phyloP scores from a whole-genome alignment of 768 basidiomycete genomes.

The Inosperma sp. region DNA sequence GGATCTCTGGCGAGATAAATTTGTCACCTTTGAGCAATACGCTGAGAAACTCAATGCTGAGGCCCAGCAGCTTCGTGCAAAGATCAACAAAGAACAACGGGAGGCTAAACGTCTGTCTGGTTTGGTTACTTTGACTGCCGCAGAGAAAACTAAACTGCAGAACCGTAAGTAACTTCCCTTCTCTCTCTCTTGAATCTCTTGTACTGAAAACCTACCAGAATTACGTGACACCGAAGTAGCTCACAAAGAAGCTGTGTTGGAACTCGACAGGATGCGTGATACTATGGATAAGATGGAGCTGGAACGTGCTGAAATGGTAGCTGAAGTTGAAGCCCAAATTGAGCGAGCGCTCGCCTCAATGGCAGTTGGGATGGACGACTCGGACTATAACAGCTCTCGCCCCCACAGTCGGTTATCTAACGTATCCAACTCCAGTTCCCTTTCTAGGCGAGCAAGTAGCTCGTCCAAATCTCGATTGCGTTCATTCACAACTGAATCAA shows the following conservation, averaged over 20 bases:
- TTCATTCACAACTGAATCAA: slow-evolving; percentile 76
- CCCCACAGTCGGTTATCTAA: slow-evolving; percentile 64
- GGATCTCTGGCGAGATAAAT: slow-evolving; percentile 89
- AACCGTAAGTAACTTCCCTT: slow-evolving; percentile 49
- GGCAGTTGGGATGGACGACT: slow-evolving; percentile 76
- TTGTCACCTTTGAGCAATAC: slow-evolving; percentile 90
- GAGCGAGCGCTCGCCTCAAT: slow-evolving; percentile 81
- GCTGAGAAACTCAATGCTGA: slow-evolving; percentile 87
- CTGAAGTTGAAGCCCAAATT: slow-evolving; percentile 91
- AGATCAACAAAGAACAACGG: slow-evolving; percentile 87
- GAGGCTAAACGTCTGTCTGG: slow-evolving; percentile 85
- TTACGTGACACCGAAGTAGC: slow-evolving; percentile 77
- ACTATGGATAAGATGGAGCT: slow-evolving; percentile 86
- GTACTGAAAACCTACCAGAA: slow-evolving; percentile 41
- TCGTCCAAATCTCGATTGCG: slow-evolving; percentile 51
- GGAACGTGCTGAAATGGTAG: slow-evolving; percentile 84
- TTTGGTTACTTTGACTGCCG: slow-evolving; percentile 68
- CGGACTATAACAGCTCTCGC: slow-evolving; percentile 68
- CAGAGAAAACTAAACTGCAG: slow-evolving; percentile 75
- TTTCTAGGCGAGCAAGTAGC: slow-evolving; percentile 60
- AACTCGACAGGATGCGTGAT: slow-evolving; percentile 78
- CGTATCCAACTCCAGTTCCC: slow-evolving; percentile 40
- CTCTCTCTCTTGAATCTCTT: background rate
- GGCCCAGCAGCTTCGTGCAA: slow-evolving; percentile 76
- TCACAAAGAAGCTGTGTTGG: slow-evolving; percentile 73